Conservation (phyloP, 257 asterid genomes). For the Phtheirospermum japonicum region DNA sequence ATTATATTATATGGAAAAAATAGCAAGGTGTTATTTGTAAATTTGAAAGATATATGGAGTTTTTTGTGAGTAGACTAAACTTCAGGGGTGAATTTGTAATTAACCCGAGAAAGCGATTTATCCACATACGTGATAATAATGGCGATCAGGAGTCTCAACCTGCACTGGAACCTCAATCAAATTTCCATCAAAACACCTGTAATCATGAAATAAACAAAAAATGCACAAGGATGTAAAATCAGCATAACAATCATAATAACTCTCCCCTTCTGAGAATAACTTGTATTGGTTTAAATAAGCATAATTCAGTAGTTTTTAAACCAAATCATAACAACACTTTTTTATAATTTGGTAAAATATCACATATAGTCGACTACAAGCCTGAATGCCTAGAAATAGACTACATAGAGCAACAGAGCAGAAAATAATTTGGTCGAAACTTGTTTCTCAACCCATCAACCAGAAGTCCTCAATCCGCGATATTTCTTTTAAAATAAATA, state of each 20-base stretch:
- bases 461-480: too few species aligned
- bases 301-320: too few species aligned
- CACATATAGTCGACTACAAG: too few species aligned
- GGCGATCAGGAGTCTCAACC: slow-evolving; percentile 79
- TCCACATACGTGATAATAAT: slow-evolving; percentile 66
- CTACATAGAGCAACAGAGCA: too few species aligned
- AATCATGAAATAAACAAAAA: slow-evolving; percentile 16
- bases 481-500: too few species aligned
- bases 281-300: too few species aligned
- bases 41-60: not conserved
- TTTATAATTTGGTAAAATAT: not conserved
- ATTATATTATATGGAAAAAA: not conserved
- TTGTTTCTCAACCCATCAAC: too few species aligned
- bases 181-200: slow-evolving; percentile 69
- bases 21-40: not conserved
- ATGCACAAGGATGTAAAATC: not conserved
- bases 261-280: too few species aligned
- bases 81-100: not conserved
- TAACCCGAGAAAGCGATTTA: not conserved
- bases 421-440: too few species aligned
- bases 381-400: too few species aligned
- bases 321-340: too few species aligned
- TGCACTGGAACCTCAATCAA: slow-evolving; percentile 75
- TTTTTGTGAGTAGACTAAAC: not conserved
- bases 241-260: not conserved